A percentile compares a stretch with the other conserved stretches of the same genome.
phyloP scores from a whole-genome alignment of 2,329 filamentous ascomycete genomes.

The Xylariaceae sp. region DNA sequence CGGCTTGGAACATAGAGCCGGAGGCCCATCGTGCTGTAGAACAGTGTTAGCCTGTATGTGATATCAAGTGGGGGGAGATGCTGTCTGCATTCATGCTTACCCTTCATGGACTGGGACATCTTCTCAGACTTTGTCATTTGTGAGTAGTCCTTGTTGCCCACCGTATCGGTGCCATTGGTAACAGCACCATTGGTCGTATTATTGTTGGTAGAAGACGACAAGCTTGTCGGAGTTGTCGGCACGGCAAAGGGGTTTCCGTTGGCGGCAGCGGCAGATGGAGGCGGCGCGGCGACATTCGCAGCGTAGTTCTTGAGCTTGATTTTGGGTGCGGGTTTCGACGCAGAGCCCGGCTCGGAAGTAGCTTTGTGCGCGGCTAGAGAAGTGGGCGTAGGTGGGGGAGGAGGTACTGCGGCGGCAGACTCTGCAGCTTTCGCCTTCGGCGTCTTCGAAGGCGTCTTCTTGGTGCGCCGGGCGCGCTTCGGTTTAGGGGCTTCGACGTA shows the following conservation, averaged over 20 bases:
- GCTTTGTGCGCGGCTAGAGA: constrained; percentile 9
- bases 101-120: constrained; percentile 62
- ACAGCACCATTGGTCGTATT: constrained; percentile 21
- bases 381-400: constrained; percentile 12
- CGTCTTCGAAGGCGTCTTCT: constrained; percentile 19
- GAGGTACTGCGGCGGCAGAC: constrained; percentile 13
- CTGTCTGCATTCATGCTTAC: constrained; percentile 33
- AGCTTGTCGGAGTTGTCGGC: constrained; percentile 18
- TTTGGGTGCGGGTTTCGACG: constrained; percentile 26
- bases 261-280: constrained; percentile 14
- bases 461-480: constrained; percentile 29
- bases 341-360: constrained; percentile 10
- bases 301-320: constrained; percentile 35
- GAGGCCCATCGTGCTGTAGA: constrained; percentile 52
- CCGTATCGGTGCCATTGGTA: constrained; percentile 33
- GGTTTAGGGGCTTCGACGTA: constrained; percentile 28
- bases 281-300: constrained; percentile 9
- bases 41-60: constrained; percentile 23
- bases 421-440: constrained; percentile 17
- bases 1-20: constrained; percentile 55
- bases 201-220: constrained; percentile 21
- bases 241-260: constrained; percentile 21
- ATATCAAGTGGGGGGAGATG: neutral
- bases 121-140: constrained; percentile 61
- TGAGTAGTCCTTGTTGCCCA: constrained; percentile 50